These are phyloP conservation scores for Mortierella sp. DNA, from an alignment of 371 early-diverging fungal genomes.

Conservation along the genomic window DNA sequence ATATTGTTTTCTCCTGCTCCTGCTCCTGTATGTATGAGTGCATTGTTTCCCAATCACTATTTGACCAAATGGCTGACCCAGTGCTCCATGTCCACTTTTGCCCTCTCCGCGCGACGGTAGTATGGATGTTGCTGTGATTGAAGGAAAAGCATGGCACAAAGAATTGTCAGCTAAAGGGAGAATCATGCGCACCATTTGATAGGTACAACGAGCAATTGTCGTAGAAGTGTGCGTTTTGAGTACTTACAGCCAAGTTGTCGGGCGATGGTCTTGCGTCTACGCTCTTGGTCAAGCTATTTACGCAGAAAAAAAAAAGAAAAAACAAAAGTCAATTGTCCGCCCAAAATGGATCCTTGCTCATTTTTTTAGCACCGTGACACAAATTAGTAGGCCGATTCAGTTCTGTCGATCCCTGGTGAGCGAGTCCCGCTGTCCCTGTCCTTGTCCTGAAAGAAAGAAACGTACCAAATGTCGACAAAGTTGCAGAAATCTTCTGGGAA, in stretches of 20 bases:
- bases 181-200: not conserved
- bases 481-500: slow-evolving; percentile 83
- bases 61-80: slow-evolving; percentile 61
- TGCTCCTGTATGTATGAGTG: too few relatives aligned
- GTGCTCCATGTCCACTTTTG: slow-evolving; percentile 69
- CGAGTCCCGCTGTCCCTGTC: not conserved
- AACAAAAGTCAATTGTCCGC: slow-evolving; percentile 4
- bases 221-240: not conserved
- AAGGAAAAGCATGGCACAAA: not conserved
- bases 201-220: not conserved
- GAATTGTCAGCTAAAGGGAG: not conserved
- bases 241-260: slow-evolving; percentile 51
- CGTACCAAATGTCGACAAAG: slow-evolving; percentile 85
- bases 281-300: slow-evolving; percentile 45
- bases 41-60: slow-evolving; percentile 10
- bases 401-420: not conserved
- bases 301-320: not conserved
- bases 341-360: not conserved
- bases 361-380: slow-evolving; percentile 11
- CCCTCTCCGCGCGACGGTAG: slow-evolving; percentile 64
- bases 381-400: not conserved
- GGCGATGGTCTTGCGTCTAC: slow-evolving; percentile 55
- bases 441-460: not conserved
- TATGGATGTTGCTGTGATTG: slow-evolving; percentile 66
- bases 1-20: not conserved